phyloP scores from a whole-genome alignment of 2,329 filamentous ascomycete species.

The Blastomyces gilchristii region DNA sequence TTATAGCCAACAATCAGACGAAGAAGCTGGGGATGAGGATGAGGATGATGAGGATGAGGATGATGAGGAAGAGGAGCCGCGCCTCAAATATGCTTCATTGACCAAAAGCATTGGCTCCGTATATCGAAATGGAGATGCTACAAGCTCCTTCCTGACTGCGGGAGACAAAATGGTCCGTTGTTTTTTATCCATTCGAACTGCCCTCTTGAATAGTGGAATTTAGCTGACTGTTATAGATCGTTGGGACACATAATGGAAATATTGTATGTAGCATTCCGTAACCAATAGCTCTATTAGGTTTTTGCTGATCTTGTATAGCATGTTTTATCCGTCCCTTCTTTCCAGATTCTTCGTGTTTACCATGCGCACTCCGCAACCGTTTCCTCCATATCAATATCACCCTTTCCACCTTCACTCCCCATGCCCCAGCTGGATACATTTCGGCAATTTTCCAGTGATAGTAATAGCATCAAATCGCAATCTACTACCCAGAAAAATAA shows the following conservation, averaged over 20 bases:
- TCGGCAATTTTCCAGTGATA: constrained; percentile 24
- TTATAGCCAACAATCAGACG: constrained; percentile 32
- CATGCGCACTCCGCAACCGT: constrained; percentile 88
- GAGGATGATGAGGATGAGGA: constrained; percentile 85
- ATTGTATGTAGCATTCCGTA: constrained; percentile 53
- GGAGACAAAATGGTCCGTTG: constrained; percentile 86
- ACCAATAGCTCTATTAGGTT: not conserved
- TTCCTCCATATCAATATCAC: constrained; percentile 81
- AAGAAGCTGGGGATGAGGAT: constrained; percentile 57
- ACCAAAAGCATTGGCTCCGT: constrained; percentile 69
- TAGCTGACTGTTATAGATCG: constrained; percentile 47
- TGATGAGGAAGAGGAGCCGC: constrained; percentile 86
- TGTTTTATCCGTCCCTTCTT: constrained; percentile 70
- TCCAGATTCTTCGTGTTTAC: constrained; percentile 74
- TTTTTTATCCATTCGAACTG: not conserved
- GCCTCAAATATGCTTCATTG: constrained; percentile 81
- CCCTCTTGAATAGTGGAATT: constrained; percentile 2
- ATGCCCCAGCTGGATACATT: constrained; percentile 31
- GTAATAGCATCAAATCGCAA: constrained; percentile 19
- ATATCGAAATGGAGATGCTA: constrained; percentile 92
- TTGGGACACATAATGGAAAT: constrained; percentile 93
- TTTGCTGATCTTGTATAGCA: constrained; percentile 47
- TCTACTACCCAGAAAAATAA: constrained; percentile 25
- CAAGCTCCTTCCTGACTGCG: constrained; percentile 77
- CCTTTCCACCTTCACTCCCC: constrained; percentile 57